phyloP scores from a whole-genome alignment of 345 rosid genomes.

The Garcia nutans region DNA sequence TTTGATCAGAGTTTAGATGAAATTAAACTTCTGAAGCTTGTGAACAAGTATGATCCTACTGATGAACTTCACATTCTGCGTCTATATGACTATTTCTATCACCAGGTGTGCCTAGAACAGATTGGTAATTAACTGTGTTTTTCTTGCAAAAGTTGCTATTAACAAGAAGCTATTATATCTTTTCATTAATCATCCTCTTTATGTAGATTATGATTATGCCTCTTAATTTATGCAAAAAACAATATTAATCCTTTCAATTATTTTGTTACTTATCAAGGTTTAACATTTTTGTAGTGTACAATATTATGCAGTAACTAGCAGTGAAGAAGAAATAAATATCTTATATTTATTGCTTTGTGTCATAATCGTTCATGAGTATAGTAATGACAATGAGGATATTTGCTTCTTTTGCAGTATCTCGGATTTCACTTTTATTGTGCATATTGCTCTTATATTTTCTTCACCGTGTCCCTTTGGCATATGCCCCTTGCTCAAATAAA shows the following conservation, averaged over 20 bases:
- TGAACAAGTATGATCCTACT: conserved; percentile 81
- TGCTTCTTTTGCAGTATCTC: background rate
- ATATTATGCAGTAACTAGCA: background rate
- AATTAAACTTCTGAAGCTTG: conserved; percentile 86
- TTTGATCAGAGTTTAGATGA: conserved; percentile 98
- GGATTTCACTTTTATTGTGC: too few relatives aligned
- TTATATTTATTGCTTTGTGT: background rate
- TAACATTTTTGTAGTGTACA: background rate
- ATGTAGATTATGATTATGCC: background rate
- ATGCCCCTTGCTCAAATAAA: too few relatives aligned
- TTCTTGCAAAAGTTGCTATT: background rate
- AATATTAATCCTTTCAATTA: too few relatives aligned
- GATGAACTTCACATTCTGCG: conserved; percentile 84
- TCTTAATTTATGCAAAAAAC: background rate
- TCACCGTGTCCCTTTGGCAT: too few relatives aligned
- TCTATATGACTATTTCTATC: conserved; percentile 93
- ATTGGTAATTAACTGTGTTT: background rate
- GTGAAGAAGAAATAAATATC: background rate
- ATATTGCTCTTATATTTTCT: too few relatives aligned
- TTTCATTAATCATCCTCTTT: background rate
- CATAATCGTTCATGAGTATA: background rate
- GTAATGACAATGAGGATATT: background rate
- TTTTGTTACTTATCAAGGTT: too few relatives aligned
- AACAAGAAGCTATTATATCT: background rate
- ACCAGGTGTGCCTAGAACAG: conserved; percentile 48